Evolutionary conservation across 2,329 filamentous ascomycete genomes (phyloP), one percentile per base, ranked within the genome.

Genomic region (Fusarium sp.): DNA sequence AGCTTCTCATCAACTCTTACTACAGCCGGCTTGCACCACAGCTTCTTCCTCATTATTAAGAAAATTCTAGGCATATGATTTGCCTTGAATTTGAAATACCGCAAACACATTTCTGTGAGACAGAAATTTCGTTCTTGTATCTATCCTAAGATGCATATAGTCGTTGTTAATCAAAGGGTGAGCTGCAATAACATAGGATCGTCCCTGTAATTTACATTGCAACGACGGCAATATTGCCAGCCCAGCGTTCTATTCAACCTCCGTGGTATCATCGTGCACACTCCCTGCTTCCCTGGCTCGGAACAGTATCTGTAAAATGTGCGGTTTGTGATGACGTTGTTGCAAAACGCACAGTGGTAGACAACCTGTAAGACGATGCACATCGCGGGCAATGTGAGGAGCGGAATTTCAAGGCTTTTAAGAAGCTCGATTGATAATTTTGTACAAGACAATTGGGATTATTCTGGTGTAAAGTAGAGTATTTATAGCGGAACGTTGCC

Each of bases 201-300:
- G 14, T 49, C 51, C 3, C 23, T 43, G 11, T 43, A 54, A 4
- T n/a, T 15, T 5, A 10, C 6, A 14, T 54, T 50, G 25, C 51
- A 54, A 4, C 46, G 37, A 19, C 48, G 47, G 19, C 51, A 54
- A 15, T 25, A 54, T 3, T 41, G 38, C 51, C 37, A 54, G 7
- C 8, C 14, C 3, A 54, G 13, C 1, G 7, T 9, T 13, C 48
- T 37, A 17, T 32, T 27, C 6, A 43, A 10, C 3, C 11, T 9
- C 3, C 37, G 32, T 3, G 23, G 15, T 4, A 25, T 31, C n/a
- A 50, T 50, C 1, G 25, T 31, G 3, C 51, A 54, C 3, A 25
- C 15, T 0, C 14, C 31, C 32, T 50, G n/a, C 10, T 11, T 41
- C 9, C 51, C 51, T 1, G 51, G 46, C 2, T 43, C n/a, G 1